These are phyloP conservation scores for Aspergillus mulundensis DNA, from an alignment of 495 filamentous ascomycete genomes.

Conservation along the genomic window DNA sequence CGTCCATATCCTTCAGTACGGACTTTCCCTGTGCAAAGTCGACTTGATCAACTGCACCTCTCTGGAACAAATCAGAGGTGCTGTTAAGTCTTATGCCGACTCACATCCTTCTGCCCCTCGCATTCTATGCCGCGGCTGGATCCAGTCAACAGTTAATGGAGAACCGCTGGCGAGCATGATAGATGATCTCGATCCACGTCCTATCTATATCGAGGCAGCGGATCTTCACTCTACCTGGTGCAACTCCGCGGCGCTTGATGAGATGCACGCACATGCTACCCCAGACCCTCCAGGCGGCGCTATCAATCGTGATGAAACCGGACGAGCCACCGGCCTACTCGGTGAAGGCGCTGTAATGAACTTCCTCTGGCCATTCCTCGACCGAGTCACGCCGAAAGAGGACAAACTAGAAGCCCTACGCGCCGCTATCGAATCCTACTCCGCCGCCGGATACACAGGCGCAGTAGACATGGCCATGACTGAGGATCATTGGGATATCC, in stretches of 20 bases:
- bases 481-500: conserved; percentile 53
- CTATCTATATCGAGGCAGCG: conserved; percentile 58
- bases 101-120: conserved; percentile 46
- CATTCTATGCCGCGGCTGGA: conserved; percentile 57
- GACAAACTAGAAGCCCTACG: conserved; percentile 36
- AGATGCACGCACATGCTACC: conserved; percentile 44
- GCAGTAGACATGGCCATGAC: conserved; percentile 71
- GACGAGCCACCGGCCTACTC: conserved; percentile 51
- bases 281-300: conserved; percentile 51
- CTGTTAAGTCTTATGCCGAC: conserved; percentile 48
- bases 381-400: conserved; percentile 45
- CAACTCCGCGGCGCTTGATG: conserved; percentile 50
- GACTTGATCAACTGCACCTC: conserved; percentile 50
- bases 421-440: conserved; percentile 48
- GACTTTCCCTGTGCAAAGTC: conserved; percentile 54
- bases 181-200: conserved; percentile 49
- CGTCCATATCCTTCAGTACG: conserved; percentile 59
- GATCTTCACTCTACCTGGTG: conserved; percentile 62
- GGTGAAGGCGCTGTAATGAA: conserved; percentile 54
- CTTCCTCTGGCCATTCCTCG: conserved; percentile 58
- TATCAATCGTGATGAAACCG: conserved; percentile 50
- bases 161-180: conserved; percentile 46
- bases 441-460: conserved; percentile 56
- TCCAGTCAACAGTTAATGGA: conserved; percentile 52
- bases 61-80: conserved; percentile 48